Evolutionary conservation across 768 basidiomycete species (phyloP).

Genomic region (Fibroporia radiculosa): DNA sequence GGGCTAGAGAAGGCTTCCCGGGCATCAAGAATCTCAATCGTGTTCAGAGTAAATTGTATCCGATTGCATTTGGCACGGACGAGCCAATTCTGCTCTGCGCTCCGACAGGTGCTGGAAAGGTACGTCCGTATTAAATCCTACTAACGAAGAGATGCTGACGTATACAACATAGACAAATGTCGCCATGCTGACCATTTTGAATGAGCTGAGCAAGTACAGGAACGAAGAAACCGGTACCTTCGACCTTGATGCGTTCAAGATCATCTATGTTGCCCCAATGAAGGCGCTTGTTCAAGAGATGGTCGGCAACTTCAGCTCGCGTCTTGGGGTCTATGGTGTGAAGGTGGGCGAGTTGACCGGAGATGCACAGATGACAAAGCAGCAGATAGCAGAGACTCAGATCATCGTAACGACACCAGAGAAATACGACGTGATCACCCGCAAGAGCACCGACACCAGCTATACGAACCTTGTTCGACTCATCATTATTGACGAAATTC

Average conservation of each 20-base stretch:
- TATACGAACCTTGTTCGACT: conserved; percentile 96
- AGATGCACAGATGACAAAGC: conserved; percentile 96
- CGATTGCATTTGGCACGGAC: conserved; percentile 89
- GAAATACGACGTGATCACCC: conserved; percentile 99
- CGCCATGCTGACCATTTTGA: conserved; percentile 90
- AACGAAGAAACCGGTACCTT: conserved; percentile 73
- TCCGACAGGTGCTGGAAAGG: conserved; percentile 98
- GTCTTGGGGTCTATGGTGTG: conserved; percentile 66
- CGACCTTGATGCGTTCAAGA: conserved; percentile 88
- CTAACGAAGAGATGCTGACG: conserved; percentile 10
- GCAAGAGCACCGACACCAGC: conserved; percentile 93
- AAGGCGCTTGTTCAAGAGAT: conserved; percentile 98
- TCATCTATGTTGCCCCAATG: conserved; percentile 98
- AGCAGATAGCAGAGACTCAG: conserved; percentile 93
- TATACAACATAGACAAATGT: conserved; percentile 76
- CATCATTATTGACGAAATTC: conserved; percentile 98
- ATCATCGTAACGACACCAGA: conserved; percentile 99
- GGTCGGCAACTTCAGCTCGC: conserved; percentile 87
- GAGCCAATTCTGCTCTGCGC: conserved; percentile 95
- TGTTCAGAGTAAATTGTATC: conserved; percentile 89
- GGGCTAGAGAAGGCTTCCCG: conserved; percentile 83
- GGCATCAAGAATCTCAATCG: conserved; percentile 76
- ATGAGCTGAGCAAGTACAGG: conserved; percentile 84
- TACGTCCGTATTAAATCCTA: conserved; percentile 25
- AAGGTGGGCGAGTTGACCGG: conserved; percentile 94